Evolutionary conservation across 116 monocot species (phyloP), one percentile per base, ranked within the genome.

Genomic region (Zostera marina): DNA sequence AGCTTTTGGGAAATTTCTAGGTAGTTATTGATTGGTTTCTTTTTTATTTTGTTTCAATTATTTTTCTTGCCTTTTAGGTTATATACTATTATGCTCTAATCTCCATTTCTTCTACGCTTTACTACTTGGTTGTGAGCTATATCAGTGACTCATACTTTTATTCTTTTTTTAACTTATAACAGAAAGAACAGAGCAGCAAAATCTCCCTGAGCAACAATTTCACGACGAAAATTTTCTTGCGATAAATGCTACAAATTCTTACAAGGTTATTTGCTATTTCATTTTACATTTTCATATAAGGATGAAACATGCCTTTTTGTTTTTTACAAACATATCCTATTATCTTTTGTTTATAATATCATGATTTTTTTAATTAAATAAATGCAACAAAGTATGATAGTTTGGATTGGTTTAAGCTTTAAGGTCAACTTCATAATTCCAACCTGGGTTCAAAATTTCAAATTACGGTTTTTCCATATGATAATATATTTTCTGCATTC

Each of bases 1-100:
- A 47, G 96, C 96, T 41, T 98, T 98, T 69, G 96, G 96, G 19
- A 83, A 77, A 21, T 90, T 90, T 2, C 75, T 98, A 74, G 96
- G 96, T 98, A 88, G 44, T 56, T 42, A 39, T 58, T 5, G 5
- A 1, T 32, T 32, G 32, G 5, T 32, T 32, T 4, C 64, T 24
- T 39, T 51, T 52, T 40, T 58, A 41, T 39, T 59, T 45, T 44
- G 22, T 24, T 54, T 55, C 11, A 55, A 12, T 32, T 32, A 5
- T 32, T 32, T 32, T 32, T 32, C 32, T 32, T 32, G 32, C 32
- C 5, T 32, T 32, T 1, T 32, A n/a, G 32, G 32, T 32, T 32
- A 32, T 32, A 32, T 32, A 32, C 32, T 32, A 2, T 32, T 32
- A 32, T 32, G 5, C 32, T 32, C 32, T 32, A 32, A 32, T 32